Evolutionary conservation across 306 rosid genomes (phyloP).

Genomic region (Lathyrus tuberosus): DNA sequence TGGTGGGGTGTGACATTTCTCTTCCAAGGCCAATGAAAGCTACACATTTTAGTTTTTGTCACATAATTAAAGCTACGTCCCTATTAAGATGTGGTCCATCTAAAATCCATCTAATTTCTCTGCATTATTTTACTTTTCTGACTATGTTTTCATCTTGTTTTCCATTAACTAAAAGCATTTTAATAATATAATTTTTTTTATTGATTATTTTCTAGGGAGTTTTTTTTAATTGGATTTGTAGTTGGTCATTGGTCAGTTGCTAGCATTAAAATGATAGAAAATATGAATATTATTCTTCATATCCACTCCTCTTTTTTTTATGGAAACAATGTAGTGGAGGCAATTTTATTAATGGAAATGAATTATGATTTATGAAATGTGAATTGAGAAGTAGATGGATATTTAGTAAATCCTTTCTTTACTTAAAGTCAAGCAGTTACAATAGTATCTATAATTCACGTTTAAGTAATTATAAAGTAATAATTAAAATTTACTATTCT

Average conservation of each 20-base stretch:
- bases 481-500: slow-evolving; percentile 3
- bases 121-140: slow-evolving; percentile 23
- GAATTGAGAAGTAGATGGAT: neutral
- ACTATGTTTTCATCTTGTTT: slow-evolving; percentile 35
- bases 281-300: neutral
- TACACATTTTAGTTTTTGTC: slow-evolving; percentile 40
- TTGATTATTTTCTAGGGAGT: slow-evolving; percentile 2
- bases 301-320: neutral
- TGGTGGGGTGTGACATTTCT: slow-evolving; percentile 62
- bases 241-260: slow-evolving; percentile 21
- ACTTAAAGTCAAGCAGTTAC: slow-evolving; percentile 1
- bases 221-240: slow-evolving; percentile 20
- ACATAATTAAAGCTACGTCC: slow-evolving; percentile 47
- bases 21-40: slow-evolving; percentile 49
- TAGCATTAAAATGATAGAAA: slow-evolving; percentile 28
- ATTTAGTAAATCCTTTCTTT: neutral
- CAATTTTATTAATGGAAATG: slow-evolving; percentile 10
- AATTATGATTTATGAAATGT: slow-evolving; percentile 12
- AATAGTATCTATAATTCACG: slow-evolving; percentile 8
- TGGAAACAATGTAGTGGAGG: slow-evolving; percentile 23
- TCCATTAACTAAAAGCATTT: neutral
- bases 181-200: neutral
- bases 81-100: slow-evolving; percentile 43
- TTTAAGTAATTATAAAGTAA: neutral
- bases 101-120: neutral